Evolutionary conservation across 2,329 filamentous ascomycete species (phyloP), one percentile per base, ranked within the genome.

Genomic region (Immersiporthe knoxdaviesiana): DNA sequence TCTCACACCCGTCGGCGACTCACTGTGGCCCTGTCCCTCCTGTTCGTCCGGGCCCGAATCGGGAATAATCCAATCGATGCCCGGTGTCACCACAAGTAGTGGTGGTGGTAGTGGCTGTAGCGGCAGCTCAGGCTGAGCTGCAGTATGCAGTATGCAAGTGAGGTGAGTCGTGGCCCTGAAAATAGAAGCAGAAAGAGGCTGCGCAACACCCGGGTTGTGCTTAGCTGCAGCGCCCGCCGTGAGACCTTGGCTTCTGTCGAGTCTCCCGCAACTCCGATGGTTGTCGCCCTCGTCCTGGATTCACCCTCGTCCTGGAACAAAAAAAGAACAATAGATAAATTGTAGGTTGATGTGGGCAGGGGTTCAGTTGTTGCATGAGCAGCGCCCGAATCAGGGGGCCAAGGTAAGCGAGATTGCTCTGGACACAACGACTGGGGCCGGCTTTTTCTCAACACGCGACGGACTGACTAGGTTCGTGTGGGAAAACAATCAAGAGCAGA

Each of bases 391-490:
- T 70, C 63, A 67, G 60, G 65, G 62, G 56, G 59, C n/a, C 61
- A 24, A 41, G 37, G 65, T 63, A 70, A 71, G 70, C 70, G 70
- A 71, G 24, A 71, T 71, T 71, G 65, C 58, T 64, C 68, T 58
- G n/a, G 32, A 63, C 59, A 64, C 63, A 69, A 27, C 59, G 52
- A 54, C 70, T 63, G 67, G 70, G 70, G 62, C 62, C 58, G 35
- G 39, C 47, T 24, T 63, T 24, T 63, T 35, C 62, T 61, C 21
- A 44, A 71, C 18, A 62, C 70, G 47, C 62, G 61, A 63, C 60
- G n/a, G n/a, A n/a, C n/a, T n/a, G 65, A 58, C 68, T 63, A 50
- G 68, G 52, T 16, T 60, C n/a, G 24, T 68, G 35, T 60, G 32
- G 32, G 27, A 35, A 60, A 39, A 35, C 7, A 60, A 37, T 32